Evolutionary conservation across 768 basidiomycete genomes (phyloP).

Genomic region (Melanogaster broomeanus): DNA sequence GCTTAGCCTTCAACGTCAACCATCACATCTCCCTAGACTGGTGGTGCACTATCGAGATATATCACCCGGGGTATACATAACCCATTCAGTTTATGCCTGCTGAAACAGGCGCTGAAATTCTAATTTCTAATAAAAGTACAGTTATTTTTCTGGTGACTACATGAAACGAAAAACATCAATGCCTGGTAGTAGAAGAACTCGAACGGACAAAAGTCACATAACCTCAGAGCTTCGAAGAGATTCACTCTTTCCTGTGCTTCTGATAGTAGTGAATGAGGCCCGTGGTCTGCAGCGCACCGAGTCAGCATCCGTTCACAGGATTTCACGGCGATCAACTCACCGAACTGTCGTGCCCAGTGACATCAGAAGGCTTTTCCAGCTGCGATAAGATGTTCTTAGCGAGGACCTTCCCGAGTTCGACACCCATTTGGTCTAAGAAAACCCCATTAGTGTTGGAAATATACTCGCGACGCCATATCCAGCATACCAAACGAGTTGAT

Average conservation of each 20-base stretch:
- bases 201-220: slow-evolving; percentile 20
- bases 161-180: slow-evolving; percentile 19
- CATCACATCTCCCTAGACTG: too few species aligned
- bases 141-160: background rate
- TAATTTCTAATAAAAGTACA: slow-evolving; percentile 5
- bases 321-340: slow-evolving; percentile 28
- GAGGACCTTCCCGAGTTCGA: slow-evolving; percentile 95
- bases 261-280: slow-evolving; percentile 98
- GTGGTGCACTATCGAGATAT: too few species aligned
- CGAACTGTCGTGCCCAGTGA: slow-evolving; percentile 88
- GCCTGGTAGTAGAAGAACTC: slow-evolving; percentile 18
- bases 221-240: slow-evolving; percentile 23
- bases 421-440: slow-evolving; percentile 93
- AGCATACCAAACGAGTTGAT: slow-evolving; percentile 93
- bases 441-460: background rate
- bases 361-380: slow-evolving; percentile 76
- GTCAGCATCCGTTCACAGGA: slow-evolving; percentile 3
- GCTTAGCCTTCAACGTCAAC: too few species aligned
- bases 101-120: too few species aligned
- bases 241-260: slow-evolving; percentile 76
- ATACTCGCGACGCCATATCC: background rate
- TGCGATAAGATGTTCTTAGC: slow-evolving; percentile 95
- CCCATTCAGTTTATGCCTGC: too few species aligned
- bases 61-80: too few species aligned
- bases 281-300: slow-evolving; percentile 62